Conservation (phyloP, 164 flowering plant genomes). For the Aristolochia californica region DNA sequence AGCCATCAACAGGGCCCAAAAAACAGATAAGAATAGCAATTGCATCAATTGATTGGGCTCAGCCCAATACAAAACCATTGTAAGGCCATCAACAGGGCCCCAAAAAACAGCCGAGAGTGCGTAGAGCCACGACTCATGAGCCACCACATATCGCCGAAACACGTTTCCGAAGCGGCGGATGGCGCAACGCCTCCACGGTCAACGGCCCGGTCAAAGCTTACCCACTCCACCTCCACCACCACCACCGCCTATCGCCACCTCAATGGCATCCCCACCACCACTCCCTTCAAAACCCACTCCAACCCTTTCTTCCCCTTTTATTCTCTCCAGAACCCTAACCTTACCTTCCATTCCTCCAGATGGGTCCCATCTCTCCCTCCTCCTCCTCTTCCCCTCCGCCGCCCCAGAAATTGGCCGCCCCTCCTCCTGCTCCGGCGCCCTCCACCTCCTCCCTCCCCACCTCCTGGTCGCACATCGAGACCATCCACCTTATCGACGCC, state of each 20-base stretch:
- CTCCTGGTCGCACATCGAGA: slow-evolving; percentile 75
- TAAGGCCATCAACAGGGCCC: no score
- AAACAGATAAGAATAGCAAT: no score
- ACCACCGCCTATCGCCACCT: slow-evolving; percentile 13
- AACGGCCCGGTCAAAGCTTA: not conserved
- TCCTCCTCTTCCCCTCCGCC: slow-evolving; percentile 3
- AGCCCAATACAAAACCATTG: no score
- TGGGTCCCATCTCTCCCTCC: slow-evolving; percentile 2
- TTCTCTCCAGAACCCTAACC: slow-evolving; percentile 4
- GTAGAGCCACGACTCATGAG: no score
- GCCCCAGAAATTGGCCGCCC: not conserved
- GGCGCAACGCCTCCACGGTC: no score
- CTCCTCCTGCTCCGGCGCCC: slow-evolving; percentile 7
- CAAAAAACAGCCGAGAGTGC: no score
- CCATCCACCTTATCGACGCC: slow-evolving; percentile 54
- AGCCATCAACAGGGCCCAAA: no score
- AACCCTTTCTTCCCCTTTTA: not conserved
- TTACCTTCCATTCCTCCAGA: slow-evolving; percentile 7
- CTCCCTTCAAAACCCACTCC: not conserved
- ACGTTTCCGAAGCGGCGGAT: no score
- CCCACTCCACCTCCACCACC: slow-evolving; percentile 10
- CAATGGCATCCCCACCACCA: slow-evolving; percentile 5
- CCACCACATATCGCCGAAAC: no score
- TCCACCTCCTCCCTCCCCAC: slow-evolving; percentile 21
- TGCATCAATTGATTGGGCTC: no score